Percentiles rank a stretch among this genome's conserved stretches.
Evolutionary conservation across 176 grass and related monocot genomes (phyloP).

Genomic region (Hyparrhenia diplandra): DNA sequence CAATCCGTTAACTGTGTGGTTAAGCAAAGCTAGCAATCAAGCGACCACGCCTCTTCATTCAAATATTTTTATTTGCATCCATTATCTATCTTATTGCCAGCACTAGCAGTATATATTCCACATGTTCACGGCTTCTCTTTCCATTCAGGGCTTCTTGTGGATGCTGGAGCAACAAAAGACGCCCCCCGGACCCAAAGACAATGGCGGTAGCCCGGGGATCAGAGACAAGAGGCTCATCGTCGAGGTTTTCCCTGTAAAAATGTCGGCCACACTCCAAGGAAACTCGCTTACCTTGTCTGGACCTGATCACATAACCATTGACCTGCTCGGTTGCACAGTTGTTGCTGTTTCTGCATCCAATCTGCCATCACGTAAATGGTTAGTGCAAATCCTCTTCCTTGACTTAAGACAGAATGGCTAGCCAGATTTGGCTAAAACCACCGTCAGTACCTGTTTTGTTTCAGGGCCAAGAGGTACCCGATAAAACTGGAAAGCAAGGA

Average conservation of each 20-base stretch:
- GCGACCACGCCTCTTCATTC: no score
- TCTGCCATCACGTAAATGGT: conserved; percentile 80
- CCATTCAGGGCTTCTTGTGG: conserved; percentile 65
- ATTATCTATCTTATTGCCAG: no score
- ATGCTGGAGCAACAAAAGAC: conserved; percentile 63
- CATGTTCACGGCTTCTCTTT: no score
- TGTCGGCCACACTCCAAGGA: conserved; percentile 61
- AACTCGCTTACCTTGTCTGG: conserved; percentile 48
- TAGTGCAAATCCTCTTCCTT: conserved; percentile 20
- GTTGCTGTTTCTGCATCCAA: conserved; percentile 64
- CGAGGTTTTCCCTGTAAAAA: conserved; percentile 66
- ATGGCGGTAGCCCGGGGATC: conserved; percentile 14
- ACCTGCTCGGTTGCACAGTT: conserved; percentile 43
- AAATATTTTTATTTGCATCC: no score
- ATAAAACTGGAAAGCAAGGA: conserved; percentile 72
- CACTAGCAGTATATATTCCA: no score
- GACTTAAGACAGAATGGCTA: not conserved
- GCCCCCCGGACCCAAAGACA: not conserved
- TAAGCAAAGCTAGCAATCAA: not conserved
- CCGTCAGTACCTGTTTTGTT: conserved; percentile 7
- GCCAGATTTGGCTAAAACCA: conserved; percentile 4
- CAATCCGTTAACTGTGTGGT: no score
- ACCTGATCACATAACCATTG: conserved; percentile 42
- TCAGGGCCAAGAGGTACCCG: conserved; percentile 76
- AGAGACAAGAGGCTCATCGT: conserved; percentile 43